These are phyloP conservation scores for Aspergillus incahuasiensis DNA, from an alignment of 495 filamentous ascomycete genomes.

Conservation along the genomic window DNA sequence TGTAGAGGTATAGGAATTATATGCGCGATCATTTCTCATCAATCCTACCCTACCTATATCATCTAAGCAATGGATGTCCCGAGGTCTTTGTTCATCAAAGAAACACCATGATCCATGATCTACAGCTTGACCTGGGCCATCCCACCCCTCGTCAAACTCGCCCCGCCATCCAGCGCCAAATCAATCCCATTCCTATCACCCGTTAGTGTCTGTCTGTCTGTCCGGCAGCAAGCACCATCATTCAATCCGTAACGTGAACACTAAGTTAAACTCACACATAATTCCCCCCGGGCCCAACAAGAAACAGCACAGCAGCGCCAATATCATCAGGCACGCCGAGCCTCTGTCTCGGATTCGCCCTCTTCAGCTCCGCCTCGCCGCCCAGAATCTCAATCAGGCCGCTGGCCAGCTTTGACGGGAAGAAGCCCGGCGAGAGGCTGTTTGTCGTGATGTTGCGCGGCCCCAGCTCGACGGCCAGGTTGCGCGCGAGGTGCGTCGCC, in stretches of 20 bases:
- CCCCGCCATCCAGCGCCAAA: slow-evolving; percentile 8
- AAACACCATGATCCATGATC: too few relatives aligned
- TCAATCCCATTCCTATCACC: slow-evolving; percentile 9
- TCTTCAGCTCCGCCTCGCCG: slow-evolving; percentile 56
- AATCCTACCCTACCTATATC: too few relatives aligned
- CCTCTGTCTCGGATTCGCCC: slow-evolving; percentile 59
- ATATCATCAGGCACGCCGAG: slow-evolving; percentile 79
- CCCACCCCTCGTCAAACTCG: background rate
- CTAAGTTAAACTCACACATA: slow-evolving; percentile 46
- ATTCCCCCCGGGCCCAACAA: slow-evolving; percentile 61
- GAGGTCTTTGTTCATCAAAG: too few relatives aligned
- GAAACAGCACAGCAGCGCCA: slow-evolving; percentile 72
- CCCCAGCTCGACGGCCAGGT: slow-evolving; percentile 81
- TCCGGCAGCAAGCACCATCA: too few relatives aligned
- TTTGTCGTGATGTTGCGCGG: slow-evolving; percentile 77
- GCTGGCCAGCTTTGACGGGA: slow-evolving; percentile 81
- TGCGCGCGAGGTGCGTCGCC: slow-evolving; percentile 68
- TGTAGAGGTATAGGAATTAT: too few relatives aligned
- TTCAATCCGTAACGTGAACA: background rate
- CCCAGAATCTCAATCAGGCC: slow-evolving; percentile 67
- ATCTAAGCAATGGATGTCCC: too few relatives aligned
- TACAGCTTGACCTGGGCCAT: slow-evolving; percentile 1
- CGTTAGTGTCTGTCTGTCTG: too few relatives aligned
- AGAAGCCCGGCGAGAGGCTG: slow-evolving; percentile 83
- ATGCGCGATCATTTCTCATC: too few relatives aligned